Conservation (phyloP, 768 basidiomycete genomes). For the Erythrobasidium yunnanense region DNA sequence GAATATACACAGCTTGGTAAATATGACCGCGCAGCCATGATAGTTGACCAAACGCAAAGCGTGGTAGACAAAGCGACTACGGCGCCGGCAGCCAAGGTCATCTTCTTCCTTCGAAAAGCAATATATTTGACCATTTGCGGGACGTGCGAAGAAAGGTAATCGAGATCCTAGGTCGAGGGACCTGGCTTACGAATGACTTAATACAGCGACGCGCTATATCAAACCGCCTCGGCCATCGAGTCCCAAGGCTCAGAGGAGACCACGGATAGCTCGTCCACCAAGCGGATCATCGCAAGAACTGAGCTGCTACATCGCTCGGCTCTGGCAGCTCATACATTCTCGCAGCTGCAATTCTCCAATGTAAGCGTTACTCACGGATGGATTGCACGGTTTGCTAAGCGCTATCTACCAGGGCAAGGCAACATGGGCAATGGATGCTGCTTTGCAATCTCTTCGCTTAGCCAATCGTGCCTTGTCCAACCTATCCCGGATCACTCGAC, state of each 20-base stretch:
- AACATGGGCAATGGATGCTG: conserved; percentile 45
- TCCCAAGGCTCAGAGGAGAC: no score
- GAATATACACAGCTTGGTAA: conserved; percentile 74
- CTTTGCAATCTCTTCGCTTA: conserved; percentile 36
- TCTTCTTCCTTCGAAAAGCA: not conserved
- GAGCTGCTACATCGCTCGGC: conserved; percentile 59
- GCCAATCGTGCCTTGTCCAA: conserved; percentile 36
- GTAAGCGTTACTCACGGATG: conserved; percentile 57
- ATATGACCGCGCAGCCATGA: conserved; percentile 52
- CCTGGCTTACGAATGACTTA: conserved; percentile 38
- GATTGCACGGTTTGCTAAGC: conserved; percentile 55
- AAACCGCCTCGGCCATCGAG: no score
- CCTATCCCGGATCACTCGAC: conserved; percentile 33
- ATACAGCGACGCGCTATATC: conserved; percentile 31
- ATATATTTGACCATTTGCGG: not conserved
- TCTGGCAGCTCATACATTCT: conserved; percentile 58
- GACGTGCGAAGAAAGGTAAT: not conserved
- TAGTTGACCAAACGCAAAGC: conserved; percentile 54
- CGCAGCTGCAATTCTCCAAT: conserved; percentile 57
- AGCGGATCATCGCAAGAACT: conserved; percentile 54
- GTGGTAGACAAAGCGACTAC: conserved; percentile 41
- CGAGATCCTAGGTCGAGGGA: not conserved
- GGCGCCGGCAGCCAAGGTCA: not conserved
- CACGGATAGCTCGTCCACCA: no score
- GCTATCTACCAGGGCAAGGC: conserved; percentile 53